A percentile compares a stretch with the other conserved stretches of the same genome.
These are phyloP conservation scores for Arthrobotrys conoides DNA, from an alignment of 2,329 filamentous ascomycete genomes.

Conservation along the genomic window DNA sequence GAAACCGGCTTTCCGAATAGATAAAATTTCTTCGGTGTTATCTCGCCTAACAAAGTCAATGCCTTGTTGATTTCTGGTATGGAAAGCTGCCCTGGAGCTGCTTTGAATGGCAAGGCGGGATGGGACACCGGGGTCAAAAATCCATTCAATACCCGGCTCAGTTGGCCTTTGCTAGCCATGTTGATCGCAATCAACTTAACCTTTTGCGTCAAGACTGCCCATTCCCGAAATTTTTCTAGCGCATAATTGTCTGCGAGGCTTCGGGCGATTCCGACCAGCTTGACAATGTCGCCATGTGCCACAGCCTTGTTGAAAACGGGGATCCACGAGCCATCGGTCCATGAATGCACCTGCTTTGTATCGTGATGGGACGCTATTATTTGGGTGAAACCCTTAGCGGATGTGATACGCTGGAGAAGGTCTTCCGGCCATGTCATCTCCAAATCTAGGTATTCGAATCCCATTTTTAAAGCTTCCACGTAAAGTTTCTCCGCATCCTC, in stretches of 20 bases:
- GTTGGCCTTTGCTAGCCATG: conserved; percentile 89
- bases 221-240: conserved; percentile 83
- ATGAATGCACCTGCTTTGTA: conserved; percentile 81
- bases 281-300: conserved; percentile 92
- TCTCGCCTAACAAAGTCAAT: conserved; percentile 82
- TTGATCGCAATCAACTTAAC: conserved; percentile 95
- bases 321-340: conserved; percentile 94
- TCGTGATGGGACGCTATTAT: conserved; percentile 98
- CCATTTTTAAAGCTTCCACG: conserved; percentile 81
- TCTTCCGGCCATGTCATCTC: conserved; percentile 87
- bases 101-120: conserved; percentile 88
- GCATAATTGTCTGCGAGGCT: conserved; percentile 87
- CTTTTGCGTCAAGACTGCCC: conserved; percentile 76
- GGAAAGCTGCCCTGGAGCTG: conserved; percentile 92
- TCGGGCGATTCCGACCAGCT: conserved; percentile 86
- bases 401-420: conserved; percentile 78
- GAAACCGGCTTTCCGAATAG: conserved; percentile 89
- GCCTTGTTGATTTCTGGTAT: conserved; percentile 87
- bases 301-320: conserved; percentile 89
- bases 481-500: conserved; percentile 83
- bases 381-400: conserved; percentile 78
- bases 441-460: conserved; percentile 91
- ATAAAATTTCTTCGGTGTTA: conserved; percentile 82
- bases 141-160: conserved; percentile 88
- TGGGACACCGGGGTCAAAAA: conserved; percentile 97